Base-by-base conservation (phyloP, 1,284 basidiomycete genomes). In the Ustilago esculenta region DNA sequence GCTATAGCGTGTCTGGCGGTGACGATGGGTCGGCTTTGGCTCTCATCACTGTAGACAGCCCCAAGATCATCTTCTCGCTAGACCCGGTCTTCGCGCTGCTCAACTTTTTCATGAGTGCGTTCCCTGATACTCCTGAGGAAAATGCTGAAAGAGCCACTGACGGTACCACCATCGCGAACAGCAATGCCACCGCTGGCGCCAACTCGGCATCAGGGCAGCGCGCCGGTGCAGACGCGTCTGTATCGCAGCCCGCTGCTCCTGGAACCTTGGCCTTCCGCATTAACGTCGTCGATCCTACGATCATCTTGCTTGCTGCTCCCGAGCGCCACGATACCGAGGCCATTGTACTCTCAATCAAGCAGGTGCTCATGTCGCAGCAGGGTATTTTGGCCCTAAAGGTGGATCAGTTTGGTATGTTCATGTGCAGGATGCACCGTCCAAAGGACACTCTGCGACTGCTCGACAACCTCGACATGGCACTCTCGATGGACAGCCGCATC, bases 301-400 rank as follows among this genome's bases (percentile, higher is more conserved):
- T 99, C 75, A 91, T 90, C 73, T 87, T 99, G 12, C 86, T 98
- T 29, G 94, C 95, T 72, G 87, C 92, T 75, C 94, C 98, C 49
- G 84, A 88, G 12, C 87, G 92, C 63, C 73, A 87, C 1, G 88
- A 91, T 60, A 90, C 92, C 0, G 92, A 95, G 77, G 92, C 94
- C 0, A 94, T 99, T 68, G 89, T 90, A 46, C 85, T 98, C 25
- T 87, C 88, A 14, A 88, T 99, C 77, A 87, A 89, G 72, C 91
- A 95, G 80, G 85, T 98, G 20, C 85, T 92, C n/a, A 82, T 98
- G 58, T 92, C 94, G 11, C 93, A 96, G 81, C 95, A 97, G 90
- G 89, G 89, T 17, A 88, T 95, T 30, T 80, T 94, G 68, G 92
- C 93, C 0, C 84, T 98, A 64, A 92, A 88, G 53, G 85, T 98